Percentiles rank a stretch among this genome's conserved stretches.
Conservation (phyloP, 75 land plant species). For the Pinus tabuliformis region DNA sequence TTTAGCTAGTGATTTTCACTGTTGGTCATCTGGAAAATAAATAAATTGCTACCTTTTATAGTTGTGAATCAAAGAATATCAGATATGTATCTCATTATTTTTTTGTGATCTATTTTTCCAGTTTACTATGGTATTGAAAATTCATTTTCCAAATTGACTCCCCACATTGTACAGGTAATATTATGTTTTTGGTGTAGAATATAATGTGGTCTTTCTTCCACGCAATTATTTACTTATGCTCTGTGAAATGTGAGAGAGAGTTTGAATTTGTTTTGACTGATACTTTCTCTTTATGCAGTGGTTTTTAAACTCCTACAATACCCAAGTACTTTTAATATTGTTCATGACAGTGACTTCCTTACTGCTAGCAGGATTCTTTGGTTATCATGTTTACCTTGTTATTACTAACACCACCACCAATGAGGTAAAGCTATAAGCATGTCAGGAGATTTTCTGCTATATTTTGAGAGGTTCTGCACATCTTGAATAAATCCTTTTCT, state of each 20-base stretch:
- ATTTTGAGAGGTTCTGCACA: not conserved
- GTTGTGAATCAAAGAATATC: not conserved
- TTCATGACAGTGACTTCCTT: constrained; percentile 70
- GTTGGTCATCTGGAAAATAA: not conserved
- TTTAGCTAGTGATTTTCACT: not conserved
- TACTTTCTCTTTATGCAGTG: constrained; percentile 47
- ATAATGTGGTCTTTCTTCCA: not conserved
- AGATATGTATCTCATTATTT: not conserved
- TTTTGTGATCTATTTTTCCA: constrained; percentile 25
- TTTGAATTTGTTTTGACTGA: not conserved
- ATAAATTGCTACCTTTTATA: not conserved
- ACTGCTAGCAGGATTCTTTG: constrained; percentile 75
- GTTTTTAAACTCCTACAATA: constrained; percentile 68
- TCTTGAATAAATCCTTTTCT: not conserved
- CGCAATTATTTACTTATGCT: not conserved
- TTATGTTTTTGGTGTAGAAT: not conserved
- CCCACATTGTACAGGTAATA: constrained; percentile 68
- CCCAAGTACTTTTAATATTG: constrained; percentile 72
- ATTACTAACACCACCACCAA: constrained; percentile 87
- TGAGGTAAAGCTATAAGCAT: constrained; percentile 54
- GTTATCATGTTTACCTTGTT: constrained; percentile 80
- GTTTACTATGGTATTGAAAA: constrained; percentile 76
- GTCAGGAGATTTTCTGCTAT: not conserved
- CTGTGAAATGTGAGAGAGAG: not conserved
- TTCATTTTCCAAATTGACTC: constrained; percentile 49